Conservation (phyloP, 495 filamentous ascomycete genomes). For the Penicillium alfredii region DNA sequence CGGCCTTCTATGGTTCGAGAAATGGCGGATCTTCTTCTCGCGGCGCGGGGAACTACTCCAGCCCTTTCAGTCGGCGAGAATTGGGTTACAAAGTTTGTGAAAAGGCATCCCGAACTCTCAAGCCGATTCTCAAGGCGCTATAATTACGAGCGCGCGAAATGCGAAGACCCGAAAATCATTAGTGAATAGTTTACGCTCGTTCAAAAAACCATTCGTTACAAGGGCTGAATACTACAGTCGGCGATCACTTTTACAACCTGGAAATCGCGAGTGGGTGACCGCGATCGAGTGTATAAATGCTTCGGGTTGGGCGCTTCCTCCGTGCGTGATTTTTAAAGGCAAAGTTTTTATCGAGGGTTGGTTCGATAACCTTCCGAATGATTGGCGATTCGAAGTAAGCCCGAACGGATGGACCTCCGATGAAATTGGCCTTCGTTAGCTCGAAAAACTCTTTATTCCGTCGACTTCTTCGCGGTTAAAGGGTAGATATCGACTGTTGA, state of each 20-base stretch:
- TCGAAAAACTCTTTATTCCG: no score
- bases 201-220: constrained; percentile 27
- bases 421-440: no score
- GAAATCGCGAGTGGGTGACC: constrained; percentile 36
- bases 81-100: constrained; percentile 23
- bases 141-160: constrained; percentile 30
- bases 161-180: constrained; percentile 33
- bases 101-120: constrained; percentile 22
- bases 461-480: no score
- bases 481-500: no score
- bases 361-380: constrained; percentile 2
- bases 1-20: constrained; percentile 27
- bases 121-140: constrained; percentile 21
- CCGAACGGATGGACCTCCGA: no score
- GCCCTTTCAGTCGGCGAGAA: neutral
- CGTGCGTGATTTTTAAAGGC: constrained; percentile 1
- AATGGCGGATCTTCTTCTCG: constrained; percentile 34
- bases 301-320: constrained; percentile 1
- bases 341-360: neutral
- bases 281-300: constrained; percentile 29
- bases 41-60: constrained; percentile 5
- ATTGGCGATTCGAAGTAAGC: constrained; percentile 6
- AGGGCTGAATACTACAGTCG: constrained; percentile 16
- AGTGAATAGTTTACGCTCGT: constrained; percentile 30
- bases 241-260: constrained; percentile 20